Evolutionary conservation across 441 rosid species (phyloP).

Genomic region (Dalechampia spathulata): DNA sequence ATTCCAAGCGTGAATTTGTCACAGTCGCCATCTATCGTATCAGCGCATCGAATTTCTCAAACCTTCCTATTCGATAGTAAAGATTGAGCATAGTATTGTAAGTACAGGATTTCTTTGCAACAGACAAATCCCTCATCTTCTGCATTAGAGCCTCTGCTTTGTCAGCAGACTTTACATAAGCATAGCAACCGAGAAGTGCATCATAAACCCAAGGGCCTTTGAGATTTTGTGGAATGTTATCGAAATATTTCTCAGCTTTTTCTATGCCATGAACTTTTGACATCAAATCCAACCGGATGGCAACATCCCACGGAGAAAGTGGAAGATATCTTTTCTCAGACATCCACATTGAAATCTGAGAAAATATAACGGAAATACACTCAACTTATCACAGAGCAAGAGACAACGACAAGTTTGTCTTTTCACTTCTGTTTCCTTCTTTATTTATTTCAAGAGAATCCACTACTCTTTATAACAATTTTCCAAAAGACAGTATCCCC

Average conservation of each 20-base stretch:
- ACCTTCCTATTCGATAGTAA: slow-evolving; percentile 23
- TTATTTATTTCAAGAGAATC: no score
- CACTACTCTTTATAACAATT: no score
- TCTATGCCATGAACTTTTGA: slow-evolving; percentile 33
- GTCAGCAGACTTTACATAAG: slow-evolving; percentile 19
- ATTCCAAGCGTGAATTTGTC: slow-evolving; percentile 25
- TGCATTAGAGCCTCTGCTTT: slow-evolving; percentile 37
- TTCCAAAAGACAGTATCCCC: no score
- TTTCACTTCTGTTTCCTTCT: no score
- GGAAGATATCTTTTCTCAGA: slow-evolving; percentile 21
- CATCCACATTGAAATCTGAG: slow-evolving; percentile 49
- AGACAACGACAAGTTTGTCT: neutral
- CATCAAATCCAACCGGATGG: slow-evolving; percentile 41
- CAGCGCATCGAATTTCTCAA: slow-evolving; percentile 17
- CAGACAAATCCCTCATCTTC: slow-evolving; percentile 31
- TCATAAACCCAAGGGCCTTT: slow-evolving; percentile 22
- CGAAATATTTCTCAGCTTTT: slow-evolving; percentile 35
- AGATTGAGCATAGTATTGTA: slow-evolving; percentile 30
- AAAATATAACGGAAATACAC: neutral
- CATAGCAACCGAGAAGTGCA: slow-evolving; percentile 44
- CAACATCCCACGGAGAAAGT: slow-evolving; percentile 23
- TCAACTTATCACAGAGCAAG: neutral
- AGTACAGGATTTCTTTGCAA: slow-evolving; percentile 10
- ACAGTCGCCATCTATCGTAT: slow-evolving; percentile 27
- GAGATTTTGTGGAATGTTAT: slow-evolving; percentile 14